Percentiles rank a stretch among this genome's conserved stretches.
Conservation (phyloP, 768 basidiomycete genomes). For the Exsudoporus frostii region DNA sequence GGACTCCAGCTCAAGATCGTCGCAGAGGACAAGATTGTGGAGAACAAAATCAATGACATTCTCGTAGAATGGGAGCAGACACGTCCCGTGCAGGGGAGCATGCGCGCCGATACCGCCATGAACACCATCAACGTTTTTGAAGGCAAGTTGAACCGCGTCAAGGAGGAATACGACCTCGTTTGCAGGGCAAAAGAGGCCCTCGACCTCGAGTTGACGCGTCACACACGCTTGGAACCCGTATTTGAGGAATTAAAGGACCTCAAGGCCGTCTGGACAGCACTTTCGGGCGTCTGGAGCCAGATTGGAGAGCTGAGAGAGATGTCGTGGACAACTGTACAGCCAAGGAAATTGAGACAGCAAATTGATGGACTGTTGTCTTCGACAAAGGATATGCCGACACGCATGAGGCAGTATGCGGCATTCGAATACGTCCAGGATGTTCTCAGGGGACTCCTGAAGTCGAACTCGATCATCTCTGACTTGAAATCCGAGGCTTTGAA, state of each 20-base stretch:
- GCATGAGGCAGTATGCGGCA: slow-evolving; percentile 98
- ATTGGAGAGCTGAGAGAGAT: slow-evolving; percentile 85
- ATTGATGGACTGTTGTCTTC: slow-evolving; percentile 87
- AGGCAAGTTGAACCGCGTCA: slow-evolving; percentile 80
- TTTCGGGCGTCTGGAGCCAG: slow-evolving; percentile 96
- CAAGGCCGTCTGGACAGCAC: slow-evolving; percentile 98
- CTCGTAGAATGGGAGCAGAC: slow-evolving; percentile 93
- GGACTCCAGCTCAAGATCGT: slow-evolving; percentile 99
- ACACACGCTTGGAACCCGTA: slow-evolving; percentile 89
- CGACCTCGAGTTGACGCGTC: slow-evolving; percentile 85
- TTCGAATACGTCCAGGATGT: slow-evolving; percentile 98
- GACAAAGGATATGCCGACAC: slow-evolving; percentile 98
- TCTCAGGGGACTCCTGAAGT: slow-evolving; percentile 80
- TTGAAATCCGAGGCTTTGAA: slow-evolving; percentile 96
- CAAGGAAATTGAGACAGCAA: slow-evolving; percentile 90
- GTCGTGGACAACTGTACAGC: slow-evolving; percentile 89
- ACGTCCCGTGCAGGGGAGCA: slow-evolving; percentile 93
- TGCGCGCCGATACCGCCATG: slow-evolving; percentile 95
- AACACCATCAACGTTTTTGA: slow-evolving; percentile 96
- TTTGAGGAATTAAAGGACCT: slow-evolving; percentile 94
- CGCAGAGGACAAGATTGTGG: slow-evolving; percentile 98
- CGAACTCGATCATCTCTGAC: slow-evolving; percentile 87
- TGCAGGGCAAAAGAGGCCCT: slow-evolving; percentile 96
- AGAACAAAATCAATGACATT: slow-evolving; percentile 91
- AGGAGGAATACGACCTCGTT: slow-evolving; percentile 94